A percentile compares a stretch with the other conserved stretches of the same genome.
phyloP scores from a whole-genome alignment of 257 asterid species.

The Solanum pinnatisectum region DNA sequence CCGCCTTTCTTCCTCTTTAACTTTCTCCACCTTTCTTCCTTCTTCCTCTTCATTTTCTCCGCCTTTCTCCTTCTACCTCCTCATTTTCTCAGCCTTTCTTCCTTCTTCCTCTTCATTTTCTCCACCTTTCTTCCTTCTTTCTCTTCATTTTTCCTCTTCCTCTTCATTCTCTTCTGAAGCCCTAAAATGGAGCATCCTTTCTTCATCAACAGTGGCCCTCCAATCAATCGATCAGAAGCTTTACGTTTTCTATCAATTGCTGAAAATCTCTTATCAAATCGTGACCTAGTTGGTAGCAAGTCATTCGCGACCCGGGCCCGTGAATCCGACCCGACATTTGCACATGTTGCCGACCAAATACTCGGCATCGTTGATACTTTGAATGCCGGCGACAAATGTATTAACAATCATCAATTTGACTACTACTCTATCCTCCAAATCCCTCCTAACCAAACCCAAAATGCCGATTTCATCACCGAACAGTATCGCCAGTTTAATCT shows the following conservation, averaged over 20 bases:
- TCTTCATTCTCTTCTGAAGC: not conserved
- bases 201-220: slow-evolving; percentile 19
- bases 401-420: slow-evolving; percentile 44
- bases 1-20: slow-evolving; percentile 30
- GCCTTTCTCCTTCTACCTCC: not conserved
- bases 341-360: slow-evolving; percentile 55
- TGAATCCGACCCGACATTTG: slow-evolving; percentile 65
- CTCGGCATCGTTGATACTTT: slow-evolving; percentile 71
- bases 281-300: slow-evolving; percentile 71
- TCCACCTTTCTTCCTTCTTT: slow-evolving; percentile 15
- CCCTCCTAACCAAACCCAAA: slow-evolving; percentile 44
- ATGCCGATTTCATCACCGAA: slow-evolving; percentile 42
- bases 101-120: not conserved
- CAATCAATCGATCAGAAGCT: slow-evolving; percentile 52
- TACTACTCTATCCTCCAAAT: slow-evolving; percentile 73
- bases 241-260: slow-evolving; percentile 67
- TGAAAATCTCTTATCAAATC: slow-evolving; percentile 69
- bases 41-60: not conserved
- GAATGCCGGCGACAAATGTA: slow-evolving; percentile 54
- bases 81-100: not conserved
- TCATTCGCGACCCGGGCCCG: slow-evolving; percentile 83
- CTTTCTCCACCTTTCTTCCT: not conserved
- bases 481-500: slow-evolving; percentile 56
- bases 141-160: not conserved
- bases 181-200: slow-evolving; percentile 59